Evolutionary conservation across 2,329 filamentous ascomycete species (phyloP), one percentile per base, ranked within the genome.

Genomic region (Pseudogymnoascus destructans): DNA sequence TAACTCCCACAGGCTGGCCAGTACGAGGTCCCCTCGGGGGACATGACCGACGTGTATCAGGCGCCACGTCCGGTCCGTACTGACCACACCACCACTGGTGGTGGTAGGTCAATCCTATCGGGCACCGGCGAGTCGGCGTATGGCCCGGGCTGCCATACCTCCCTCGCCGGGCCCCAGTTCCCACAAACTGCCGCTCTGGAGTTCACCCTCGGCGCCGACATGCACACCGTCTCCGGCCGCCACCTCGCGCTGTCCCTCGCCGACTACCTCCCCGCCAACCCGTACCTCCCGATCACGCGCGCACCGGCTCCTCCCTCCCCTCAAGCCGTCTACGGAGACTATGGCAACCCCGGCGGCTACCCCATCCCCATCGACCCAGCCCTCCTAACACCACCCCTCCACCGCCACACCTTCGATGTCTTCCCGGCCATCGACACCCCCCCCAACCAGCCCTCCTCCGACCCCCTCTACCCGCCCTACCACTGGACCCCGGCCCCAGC

Each of bases 11-110:
- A 52, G 42, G 42, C 42, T 52, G 42, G 42, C 5, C 23, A 52
- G 42, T 52, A 52, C 9, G 42, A 52, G n/a, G 23, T 52, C 23
- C 42, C 23, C n/a, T 52, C 42, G n/a, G 42, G 42, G 42, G n/a
- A 30, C 23, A 52, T 52, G 23, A 52, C 42, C 1, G n/a, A 17
- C 23, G n/a, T 49, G 40, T 1, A 3, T 13, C 17, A 42, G 38
- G 19, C 5, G 11, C 40, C 40, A 25, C 40, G 40, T 25, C 21
- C 9, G 40, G 15, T n/a, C 1, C 13, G 8, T 49, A 27, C 42
- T 49, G 42, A 11, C 42, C 42, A 7, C 42, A 52, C 23, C n/a
- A 11, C 42, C 42, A 30, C 42, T 30, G 42, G 42, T 52, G 42
- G 42, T 52, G 23, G 42, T 52, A 17, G 23, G 13, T 27, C 5